These are phyloP conservation scores for Micractinium sp. DNA, from an alignment of 139 green algal genomes.

Conservation along the genomic window DNA sequence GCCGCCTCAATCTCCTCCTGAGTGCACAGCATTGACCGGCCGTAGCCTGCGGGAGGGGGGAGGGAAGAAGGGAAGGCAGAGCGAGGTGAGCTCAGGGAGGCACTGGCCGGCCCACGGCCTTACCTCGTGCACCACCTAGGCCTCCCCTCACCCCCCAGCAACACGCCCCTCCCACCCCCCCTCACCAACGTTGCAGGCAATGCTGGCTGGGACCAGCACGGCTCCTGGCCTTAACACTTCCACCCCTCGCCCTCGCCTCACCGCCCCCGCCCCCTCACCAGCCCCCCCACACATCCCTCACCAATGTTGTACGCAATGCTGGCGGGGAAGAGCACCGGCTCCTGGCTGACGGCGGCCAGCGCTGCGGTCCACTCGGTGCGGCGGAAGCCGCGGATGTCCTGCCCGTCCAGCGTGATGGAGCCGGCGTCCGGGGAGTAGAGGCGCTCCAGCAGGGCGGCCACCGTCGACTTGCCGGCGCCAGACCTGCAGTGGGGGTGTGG, in stretches of 20 bases:
- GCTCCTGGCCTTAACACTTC: too few relatives aligned
- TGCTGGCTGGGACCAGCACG: too few relatives aligned
- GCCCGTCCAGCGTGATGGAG: slow-evolving; percentile 50
- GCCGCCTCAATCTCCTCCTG: slow-evolving; percentile 60
- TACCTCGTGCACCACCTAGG: not conserved
- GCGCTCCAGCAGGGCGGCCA: slow-evolving; percentile 79
- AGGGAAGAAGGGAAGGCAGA: not conserved
- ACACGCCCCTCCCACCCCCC: not conserved
- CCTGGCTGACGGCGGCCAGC: slow-evolving; percentile 80
- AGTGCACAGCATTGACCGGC: slow-evolving; percentile 39
- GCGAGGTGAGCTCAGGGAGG: not conserved
- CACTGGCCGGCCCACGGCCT: too few relatives aligned
- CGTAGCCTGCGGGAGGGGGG: slow-evolving; percentile 58
- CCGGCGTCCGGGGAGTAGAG: slow-evolving; percentile 62
- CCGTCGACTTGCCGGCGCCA: slow-evolving; percentile 85
- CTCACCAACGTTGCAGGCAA: not conserved
- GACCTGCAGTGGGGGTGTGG: slow-evolving; percentile 24
- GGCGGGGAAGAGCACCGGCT: slow-evolving; percentile 85
- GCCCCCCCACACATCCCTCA: not conserved
- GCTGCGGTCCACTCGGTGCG: slow-evolving; percentile 72
- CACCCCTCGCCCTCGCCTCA: not conserved
- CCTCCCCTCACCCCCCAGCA: not conserved
- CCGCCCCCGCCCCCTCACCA: not conserved
- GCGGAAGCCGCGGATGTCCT: slow-evolving; percentile 51
- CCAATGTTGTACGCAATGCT: slow-evolving; percentile 91